These are phyloP conservation scores for Colletotrichum cuscutae DNA, from an alignment of 2,329 filamentous ascomycete species.

Conservation along the genomic window DNA sequence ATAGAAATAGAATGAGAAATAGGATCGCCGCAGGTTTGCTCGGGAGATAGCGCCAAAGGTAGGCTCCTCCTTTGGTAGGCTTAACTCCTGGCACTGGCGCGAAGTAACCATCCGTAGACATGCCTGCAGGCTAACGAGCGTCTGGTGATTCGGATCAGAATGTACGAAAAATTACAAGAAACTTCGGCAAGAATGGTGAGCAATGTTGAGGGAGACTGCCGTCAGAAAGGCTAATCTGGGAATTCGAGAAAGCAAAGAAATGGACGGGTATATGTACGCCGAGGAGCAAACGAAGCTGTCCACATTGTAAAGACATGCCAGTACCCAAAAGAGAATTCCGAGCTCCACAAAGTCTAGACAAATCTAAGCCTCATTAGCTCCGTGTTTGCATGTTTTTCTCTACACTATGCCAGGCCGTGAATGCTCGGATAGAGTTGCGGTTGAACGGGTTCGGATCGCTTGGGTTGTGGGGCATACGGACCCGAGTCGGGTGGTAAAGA, in stretches of 20 bases:
- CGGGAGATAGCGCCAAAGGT: conserved; percentile 48
- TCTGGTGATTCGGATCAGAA: background rate
- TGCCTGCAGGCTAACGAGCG: background rate
- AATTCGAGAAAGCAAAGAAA: no score
- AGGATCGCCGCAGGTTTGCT: conserved; percentile 53
- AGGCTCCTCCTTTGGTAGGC: conserved; percentile 39
- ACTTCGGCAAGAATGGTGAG: no score
- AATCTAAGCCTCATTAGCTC: background rate
- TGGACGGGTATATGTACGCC: background rate
- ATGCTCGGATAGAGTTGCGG: background rate
- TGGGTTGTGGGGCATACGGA: background rate
- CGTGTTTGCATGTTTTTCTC: background rate
- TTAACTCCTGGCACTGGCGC: conserved; percentile 19
- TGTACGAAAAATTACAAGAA: no score
- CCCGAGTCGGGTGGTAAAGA: background rate
- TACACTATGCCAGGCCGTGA: background rate
- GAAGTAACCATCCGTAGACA: background rate
- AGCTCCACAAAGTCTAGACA: background rate
- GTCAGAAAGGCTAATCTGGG: background rate
- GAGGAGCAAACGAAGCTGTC: background rate
- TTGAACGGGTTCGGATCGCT: background rate
- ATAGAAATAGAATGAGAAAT: conserved; percentile 52
- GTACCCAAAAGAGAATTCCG: background rate
- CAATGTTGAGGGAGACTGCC: background rate
- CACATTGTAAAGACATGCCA: background rate